Conservation (phyloP, 208 protist genomes). For the Acanthamoeba healyi region DNA sequence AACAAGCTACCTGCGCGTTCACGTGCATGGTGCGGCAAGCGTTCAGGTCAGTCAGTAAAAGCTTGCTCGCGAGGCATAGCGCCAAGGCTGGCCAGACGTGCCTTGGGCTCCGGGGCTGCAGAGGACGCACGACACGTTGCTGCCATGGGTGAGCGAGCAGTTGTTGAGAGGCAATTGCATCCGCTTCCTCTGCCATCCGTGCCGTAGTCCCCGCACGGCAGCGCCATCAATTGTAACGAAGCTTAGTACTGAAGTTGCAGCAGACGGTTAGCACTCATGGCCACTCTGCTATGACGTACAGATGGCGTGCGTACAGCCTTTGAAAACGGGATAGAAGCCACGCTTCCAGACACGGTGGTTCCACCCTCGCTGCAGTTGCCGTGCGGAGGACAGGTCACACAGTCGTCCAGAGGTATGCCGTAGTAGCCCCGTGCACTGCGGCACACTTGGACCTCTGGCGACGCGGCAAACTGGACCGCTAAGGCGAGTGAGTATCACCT, state of each 20-base stretch:
- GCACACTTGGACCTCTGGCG: neutral
- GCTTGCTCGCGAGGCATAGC: no score
- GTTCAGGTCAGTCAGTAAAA: no score
- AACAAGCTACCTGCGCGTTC: constrained; percentile 46
- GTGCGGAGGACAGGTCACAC: neutral
- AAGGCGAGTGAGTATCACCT: no score
- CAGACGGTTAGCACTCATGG: neutral
- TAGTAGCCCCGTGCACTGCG: constrained; percentile 5
- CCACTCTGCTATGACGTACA: neutral
- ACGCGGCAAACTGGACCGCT: neutral
- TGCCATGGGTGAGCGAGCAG: neutral
- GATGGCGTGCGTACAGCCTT: neutral
- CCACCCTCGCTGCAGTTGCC: constrained; percentile 23
- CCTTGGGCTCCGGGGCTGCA: constrained; percentile 2
- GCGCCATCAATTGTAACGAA: neutral
- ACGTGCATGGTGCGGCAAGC: no score
- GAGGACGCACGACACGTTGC: neutral
- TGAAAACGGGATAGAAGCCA: constrained; percentile 53
- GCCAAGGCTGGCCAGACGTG: neutral
- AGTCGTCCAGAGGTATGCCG: neutral
- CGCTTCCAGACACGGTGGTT: neutral
- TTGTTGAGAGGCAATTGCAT: constrained; percentile 14
- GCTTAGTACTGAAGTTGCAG: neutral
- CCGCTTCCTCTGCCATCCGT: neutral
- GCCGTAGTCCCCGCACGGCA: constrained; percentile 22